Conservation (phyloP, 2,329 filamentous ascomycete species). For the Teratosphaeria zuluensis region DNA sequence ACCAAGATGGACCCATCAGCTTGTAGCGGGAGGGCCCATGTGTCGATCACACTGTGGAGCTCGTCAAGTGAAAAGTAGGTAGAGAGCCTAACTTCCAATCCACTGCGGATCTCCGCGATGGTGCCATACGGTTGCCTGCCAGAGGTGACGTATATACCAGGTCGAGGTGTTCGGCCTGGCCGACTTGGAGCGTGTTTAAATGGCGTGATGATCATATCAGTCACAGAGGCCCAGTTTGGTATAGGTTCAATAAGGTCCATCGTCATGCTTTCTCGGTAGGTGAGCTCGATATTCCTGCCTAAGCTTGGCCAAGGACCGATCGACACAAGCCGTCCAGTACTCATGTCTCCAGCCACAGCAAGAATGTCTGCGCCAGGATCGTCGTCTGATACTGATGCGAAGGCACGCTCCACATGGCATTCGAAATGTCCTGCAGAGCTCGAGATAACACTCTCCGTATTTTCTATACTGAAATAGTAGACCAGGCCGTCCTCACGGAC, state of each 20-base stretch:
- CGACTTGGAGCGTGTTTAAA: constrained; percentile 13
- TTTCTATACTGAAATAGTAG: constrained; percentile 59
- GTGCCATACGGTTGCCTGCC: constrained; percentile 35
- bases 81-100: constrained; percentile 29
- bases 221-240: constrained; percentile 49
- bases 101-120: constrained; percentile 34
- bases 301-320: constrained; percentile 19
- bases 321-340: constrained; percentile 46
- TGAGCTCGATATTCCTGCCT: constrained; percentile 27
- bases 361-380: constrained; percentile 63
- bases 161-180: background rate
- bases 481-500: constrained; percentile 80
- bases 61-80: constrained; percentile 15
- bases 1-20: constrained; percentile 25
- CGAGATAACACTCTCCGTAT: constrained; percentile 41
- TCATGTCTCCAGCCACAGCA: constrained; percentile 67
- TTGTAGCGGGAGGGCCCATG: constrained; percentile 29
- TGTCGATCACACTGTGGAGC: constrained; percentile 19
- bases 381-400: constrained; percentile 55
- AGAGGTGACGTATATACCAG: constrained; percentile 27
- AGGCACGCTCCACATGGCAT: constrained; percentile 70
- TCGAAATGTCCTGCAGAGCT: constrained; percentile 52
- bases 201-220: constrained; percentile 34
- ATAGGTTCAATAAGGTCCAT: constrained; percentile 50
- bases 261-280: constrained; percentile 34